Conservation (phyloP, 768 basidiomycete species). For the Serpula lacrymans region DNA sequence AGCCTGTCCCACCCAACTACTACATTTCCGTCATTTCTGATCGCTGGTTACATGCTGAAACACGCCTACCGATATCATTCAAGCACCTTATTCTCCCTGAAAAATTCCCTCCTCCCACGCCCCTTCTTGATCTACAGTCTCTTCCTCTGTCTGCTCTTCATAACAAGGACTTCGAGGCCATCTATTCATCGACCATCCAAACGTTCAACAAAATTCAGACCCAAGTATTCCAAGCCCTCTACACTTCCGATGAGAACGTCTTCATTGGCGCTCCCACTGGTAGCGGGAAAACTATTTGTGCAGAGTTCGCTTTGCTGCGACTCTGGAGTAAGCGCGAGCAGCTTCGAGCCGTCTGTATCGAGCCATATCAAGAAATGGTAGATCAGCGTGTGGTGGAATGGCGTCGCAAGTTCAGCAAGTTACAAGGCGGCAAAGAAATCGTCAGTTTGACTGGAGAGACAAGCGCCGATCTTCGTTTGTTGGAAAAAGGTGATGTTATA, state of each 20-base stretch:
- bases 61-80: slow-evolving; percentile 92
- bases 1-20: slow-evolving; percentile 97
- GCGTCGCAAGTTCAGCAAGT: slow-evolving; percentile 72
- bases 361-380: slow-evolving; percentile 98
- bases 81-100: slow-evolving; percentile 97
- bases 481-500: slow-evolving; percentile 91
- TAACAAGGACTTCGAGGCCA: slow-evolving; percentile 86
- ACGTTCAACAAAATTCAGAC: slow-evolving; percentile 99
- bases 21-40: slow-evolving; percentile 95
- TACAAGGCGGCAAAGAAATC: slow-evolving; percentile 93
- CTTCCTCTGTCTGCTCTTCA: slow-evolving; percentile 89
- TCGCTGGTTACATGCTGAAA: slow-evolving; percentile 94
- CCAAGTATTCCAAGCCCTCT: slow-evolving; percentile 97
- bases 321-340: slow-evolving; percentile 88
- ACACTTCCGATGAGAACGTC: slow-evolving; percentile 94
- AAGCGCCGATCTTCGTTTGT: slow-evolving; percentile 81
- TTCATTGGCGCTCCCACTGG: slow-evolving; percentile 97
- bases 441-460: slow-evolving; percentile 93
- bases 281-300: slow-evolving; percentile 95
- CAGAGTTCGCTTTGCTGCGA: slow-evolving; percentile 93
- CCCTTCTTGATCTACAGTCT: slow-evolving; percentile 88
- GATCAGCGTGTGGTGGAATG: slow-evolving; percentile 88
- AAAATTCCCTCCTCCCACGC: slow-evolving; percentile 91
- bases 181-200: slow-evolving; percentile 77
- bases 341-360: slow-evolving; percentile 87